Percentiles rank a stretch among this genome's conserved stretches.
phyloP scores from a whole-genome alignment of 805 yeast genomes.

The Cyberlindnera mississippiensis region DNA sequence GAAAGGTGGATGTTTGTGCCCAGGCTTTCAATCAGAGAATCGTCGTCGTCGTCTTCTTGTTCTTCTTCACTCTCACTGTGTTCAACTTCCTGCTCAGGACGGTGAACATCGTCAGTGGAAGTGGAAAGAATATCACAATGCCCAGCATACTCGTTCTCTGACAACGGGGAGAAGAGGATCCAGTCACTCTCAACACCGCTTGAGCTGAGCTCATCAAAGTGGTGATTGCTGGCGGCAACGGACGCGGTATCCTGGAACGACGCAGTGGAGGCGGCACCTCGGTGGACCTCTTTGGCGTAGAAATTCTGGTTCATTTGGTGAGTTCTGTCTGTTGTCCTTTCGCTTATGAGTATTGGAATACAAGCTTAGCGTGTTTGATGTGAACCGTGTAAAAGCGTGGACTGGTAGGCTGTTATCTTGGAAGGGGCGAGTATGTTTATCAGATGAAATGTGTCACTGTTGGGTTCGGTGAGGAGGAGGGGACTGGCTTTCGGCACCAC shows the following conservation, averaged over 20 bases:
- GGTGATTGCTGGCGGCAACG: background rate
- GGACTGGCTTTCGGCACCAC: too few species aligned
- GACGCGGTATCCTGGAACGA: conserved; percentile 5
- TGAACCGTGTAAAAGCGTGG: too few species aligned
- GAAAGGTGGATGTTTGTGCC: conserved; percentile 16
- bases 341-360: too few species aligned
- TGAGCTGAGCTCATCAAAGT: conserved; percentile 23
- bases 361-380: too few species aligned
- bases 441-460: too few species aligned
- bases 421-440: too few species aligned
- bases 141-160: conserved; percentile 11
- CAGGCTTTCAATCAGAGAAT: conserved; percentile 26
- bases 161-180: conserved; percentile 25
- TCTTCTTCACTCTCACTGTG: conserved; percentile 12
- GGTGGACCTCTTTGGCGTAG: conserved; percentile 3
- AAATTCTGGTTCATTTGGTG: conserved; percentile 13
- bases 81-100: background rate
- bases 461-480: too few species aligned
- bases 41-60: conserved; percentile 26
- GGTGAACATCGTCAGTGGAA: conserved; percentile 10
- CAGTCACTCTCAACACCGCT: conserved; percentile 26
- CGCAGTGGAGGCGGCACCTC: background rate
- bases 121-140: conserved; percentile 19
- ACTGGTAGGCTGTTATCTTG: too few species aligned
- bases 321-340: too few species aligned